Conservation (phyloP, 2,329 filamentous ascomycete species). For the Sclerotinia sclerotiorum region DNA sequence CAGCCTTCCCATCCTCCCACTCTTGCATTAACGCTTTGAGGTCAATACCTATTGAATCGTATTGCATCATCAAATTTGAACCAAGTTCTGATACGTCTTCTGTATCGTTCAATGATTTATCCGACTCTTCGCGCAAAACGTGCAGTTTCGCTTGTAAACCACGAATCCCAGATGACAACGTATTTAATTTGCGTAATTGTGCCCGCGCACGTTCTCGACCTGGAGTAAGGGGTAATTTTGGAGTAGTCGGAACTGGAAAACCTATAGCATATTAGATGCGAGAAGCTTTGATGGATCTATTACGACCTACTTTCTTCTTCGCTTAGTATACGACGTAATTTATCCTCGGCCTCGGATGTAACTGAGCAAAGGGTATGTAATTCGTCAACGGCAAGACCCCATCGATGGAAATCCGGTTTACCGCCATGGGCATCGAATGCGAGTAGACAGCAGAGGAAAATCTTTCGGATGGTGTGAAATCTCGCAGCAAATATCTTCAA, state of each 20-base stretch:
- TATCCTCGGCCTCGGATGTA: constrained; percentile 62
- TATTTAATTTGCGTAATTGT: constrained; percentile 84
- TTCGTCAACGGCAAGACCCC: constrained; percentile 74
- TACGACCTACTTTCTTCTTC: constrained; percentile 73
- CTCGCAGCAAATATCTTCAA: constrained; percentile 80
- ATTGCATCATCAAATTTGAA: constrained; percentile 78
- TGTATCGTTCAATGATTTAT: constrained; percentile 72
- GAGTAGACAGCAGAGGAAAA: constrained; percentile 84
- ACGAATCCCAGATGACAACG: constrained; percentile 84
- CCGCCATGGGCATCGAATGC: constrained; percentile 82
- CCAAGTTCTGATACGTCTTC: constrained; percentile 73
- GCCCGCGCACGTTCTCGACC: constrained; percentile 81
- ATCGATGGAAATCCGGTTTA: constrained; percentile 72
- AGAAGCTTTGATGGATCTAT: constrained; percentile 2
- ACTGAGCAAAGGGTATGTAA: constrained; percentile 64
- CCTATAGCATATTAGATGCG: constrained; percentile 44
- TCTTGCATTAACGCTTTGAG: constrained; percentile 76
- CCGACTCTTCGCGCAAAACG: constrained; percentile 85
- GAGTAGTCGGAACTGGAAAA: constrained; percentile 55
- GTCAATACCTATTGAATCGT: constrained; percentile 90
- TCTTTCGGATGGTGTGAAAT: constrained; percentile 76
- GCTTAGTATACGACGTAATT: constrained; percentile 66
- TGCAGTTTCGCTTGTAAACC: constrained; percentile 94
- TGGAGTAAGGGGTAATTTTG: constrained; percentile 64
- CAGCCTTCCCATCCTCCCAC: constrained; percentile 86